Percentiles rank a stretch among this genome's conserved stretches.
phyloP scores from a whole-genome alignment of 768 basidiomycete genomes.

The Boletus edulis region DNA sequence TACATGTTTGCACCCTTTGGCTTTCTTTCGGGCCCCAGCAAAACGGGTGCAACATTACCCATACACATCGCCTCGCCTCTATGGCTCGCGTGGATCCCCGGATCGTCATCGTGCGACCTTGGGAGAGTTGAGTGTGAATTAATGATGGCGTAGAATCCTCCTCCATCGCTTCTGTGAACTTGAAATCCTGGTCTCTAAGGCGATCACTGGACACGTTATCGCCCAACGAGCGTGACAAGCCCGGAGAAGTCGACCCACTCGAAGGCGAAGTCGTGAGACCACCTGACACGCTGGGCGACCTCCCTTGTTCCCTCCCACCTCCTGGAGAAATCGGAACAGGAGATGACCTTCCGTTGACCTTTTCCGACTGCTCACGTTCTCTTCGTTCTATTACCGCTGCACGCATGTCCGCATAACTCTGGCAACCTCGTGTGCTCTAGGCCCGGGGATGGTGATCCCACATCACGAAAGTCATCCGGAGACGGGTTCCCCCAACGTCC shows the following conservation, averaged over 20 bases:
- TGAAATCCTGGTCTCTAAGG: constrained; percentile 32
- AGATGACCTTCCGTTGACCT: constrained; percentile 18
- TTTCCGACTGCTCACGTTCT: constrained; percentile 39
- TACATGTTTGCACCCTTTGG: constrained; percentile 57
- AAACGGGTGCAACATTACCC: constrained; percentile 62
- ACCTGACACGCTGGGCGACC: constrained; percentile 28
- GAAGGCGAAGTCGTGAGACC: constrained; percentile 25
- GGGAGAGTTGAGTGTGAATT: constrained; percentile 70
- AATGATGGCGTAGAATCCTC: constrained; percentile 39
- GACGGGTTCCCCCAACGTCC: constrained; percentile 35
- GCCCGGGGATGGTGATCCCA: constrained; percentile 34
- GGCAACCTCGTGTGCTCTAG: constrained; percentile 42
- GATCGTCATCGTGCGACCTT: constrained; percentile 80
- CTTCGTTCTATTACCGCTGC: constrained; percentile 72
- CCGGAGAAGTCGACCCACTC: constrained; percentile 24
- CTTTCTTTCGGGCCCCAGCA: constrained; percentile 38
- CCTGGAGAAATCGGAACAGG: constrained; percentile 36
- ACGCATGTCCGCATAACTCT: constrained; percentile 71
- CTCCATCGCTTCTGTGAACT: constrained; percentile 23
- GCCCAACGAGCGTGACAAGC: constrained; percentile 36
- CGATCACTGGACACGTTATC: constrained; percentile 23
- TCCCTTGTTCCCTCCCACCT: constrained; percentile 22
- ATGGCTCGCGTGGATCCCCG: constrained; percentile 82
- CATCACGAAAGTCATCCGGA: constrained; percentile 43
- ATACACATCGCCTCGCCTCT: constrained; percentile 84